These are phyloP conservation scores for Coniella vitis DNA, from an alignment of 2,329 filamentous ascomycete species.

Conservation along the genomic window DNA sequence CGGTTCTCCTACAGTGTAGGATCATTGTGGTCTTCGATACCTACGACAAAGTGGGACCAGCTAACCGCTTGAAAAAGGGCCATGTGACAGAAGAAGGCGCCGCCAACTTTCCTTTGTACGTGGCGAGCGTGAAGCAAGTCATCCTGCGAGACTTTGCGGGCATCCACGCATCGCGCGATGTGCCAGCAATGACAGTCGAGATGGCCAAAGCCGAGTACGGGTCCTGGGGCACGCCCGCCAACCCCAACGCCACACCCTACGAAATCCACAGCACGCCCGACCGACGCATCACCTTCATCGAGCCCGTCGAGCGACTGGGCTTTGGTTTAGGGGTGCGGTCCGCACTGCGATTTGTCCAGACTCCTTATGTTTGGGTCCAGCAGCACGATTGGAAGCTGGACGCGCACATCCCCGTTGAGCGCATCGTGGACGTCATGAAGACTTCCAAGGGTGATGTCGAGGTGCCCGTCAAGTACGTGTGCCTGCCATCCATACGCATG, in stretches of 20 bases:
- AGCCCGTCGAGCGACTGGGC: constrained; percentile 38
- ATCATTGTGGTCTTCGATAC: constrained; percentile 47
- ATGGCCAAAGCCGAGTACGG: constrained; percentile 41
- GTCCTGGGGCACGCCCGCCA: constrained; percentile 25
- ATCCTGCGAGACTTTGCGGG: constrained; percentile 26
- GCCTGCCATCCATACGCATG: constrained; percentile 45
- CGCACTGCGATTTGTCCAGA: constrained; percentile 38
- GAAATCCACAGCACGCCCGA: constrained; percentile 28
- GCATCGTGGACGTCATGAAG: constrained; percentile 41
- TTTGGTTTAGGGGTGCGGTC: constrained; percentile 49
- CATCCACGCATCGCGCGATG: not conserved
- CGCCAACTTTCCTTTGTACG: constrained; percentile 35
- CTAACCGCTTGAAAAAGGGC: constrained; percentile 46
- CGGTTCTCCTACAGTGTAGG: constrained; percentile 32
- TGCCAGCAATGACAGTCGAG: constrained; percentile 10
- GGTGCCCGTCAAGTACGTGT: constrained; percentile 44
- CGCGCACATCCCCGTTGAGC: constrained; percentile 35
- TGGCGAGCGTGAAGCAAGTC: constrained; percentile 38
- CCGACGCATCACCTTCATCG: constrained; percentile 39
- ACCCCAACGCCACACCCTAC: constrained; percentile 32
- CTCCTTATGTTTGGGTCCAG: constrained; percentile 50
- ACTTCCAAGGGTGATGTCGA: constrained; percentile 21
- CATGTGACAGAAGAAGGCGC: constrained; percentile 41
- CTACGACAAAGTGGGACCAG: constrained; percentile 38
- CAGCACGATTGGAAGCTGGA: constrained; percentile 50